Percentiles rank a stretch among this genome's conserved stretches.
Evolutionary conservation across 768 basidiomycete species (phyloP).

Genomic region (Collybia sordida): DNA sequence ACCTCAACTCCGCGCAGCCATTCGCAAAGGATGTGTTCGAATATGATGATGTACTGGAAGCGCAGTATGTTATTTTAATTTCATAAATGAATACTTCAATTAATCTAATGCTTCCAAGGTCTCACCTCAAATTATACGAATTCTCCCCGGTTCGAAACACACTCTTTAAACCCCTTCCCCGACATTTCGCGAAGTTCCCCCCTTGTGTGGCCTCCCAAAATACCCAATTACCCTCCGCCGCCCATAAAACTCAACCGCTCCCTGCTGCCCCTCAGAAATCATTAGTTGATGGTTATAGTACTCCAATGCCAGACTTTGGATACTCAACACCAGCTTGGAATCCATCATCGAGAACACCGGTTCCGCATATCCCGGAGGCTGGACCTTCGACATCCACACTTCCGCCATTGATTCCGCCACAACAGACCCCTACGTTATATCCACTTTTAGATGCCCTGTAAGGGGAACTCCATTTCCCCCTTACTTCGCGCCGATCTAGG

Average conservation of each 20-base stretch:
- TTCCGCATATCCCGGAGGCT: conserved; percentile 1
- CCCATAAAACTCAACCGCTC: too few relatives aligned
- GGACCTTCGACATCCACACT: not conserved
- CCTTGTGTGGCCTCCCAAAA: too few relatives aligned
- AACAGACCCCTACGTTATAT: not conserved
- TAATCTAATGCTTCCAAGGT: not conserved
- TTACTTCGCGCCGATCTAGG: too few relatives aligned
- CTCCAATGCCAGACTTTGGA: not conserved
- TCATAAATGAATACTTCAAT: not conserved
- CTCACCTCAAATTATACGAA: not conserved
- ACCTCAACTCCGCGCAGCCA: not conserved
- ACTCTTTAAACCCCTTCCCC: too few relatives aligned
- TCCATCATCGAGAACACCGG: not conserved
- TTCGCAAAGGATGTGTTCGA: not conserved
- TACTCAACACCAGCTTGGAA: not conserved
- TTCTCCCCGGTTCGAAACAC: not conserved
- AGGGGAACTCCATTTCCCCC: too few relatives aligned
- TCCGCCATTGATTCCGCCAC: not conserved
- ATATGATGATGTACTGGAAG: conserved; percentile 1
- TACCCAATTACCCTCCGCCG: too few relatives aligned
- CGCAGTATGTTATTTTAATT: not conserved
- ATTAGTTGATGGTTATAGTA: not conserved
- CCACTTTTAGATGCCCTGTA: not conserved
- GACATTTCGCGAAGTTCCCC: too few relatives aligned
- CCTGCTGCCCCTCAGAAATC: not conserved